phyloP scores from a whole-genome alignment of 768 basidiomycete genomes.

The Pholiota molesta region DNA sequence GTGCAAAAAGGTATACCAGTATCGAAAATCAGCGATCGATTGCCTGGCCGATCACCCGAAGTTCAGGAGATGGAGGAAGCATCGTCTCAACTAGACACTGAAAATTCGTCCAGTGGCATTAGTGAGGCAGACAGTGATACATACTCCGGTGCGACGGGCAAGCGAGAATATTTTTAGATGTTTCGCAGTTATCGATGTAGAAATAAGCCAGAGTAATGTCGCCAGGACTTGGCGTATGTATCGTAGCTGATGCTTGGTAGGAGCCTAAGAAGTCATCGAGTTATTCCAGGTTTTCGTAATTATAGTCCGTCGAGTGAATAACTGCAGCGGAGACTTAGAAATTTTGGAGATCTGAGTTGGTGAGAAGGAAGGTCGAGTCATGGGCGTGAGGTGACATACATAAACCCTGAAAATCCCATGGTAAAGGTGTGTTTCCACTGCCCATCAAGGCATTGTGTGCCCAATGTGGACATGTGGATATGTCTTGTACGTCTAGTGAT shows the following conservation, averaged over 20 bases:
- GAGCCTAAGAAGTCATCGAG: slow-evolving; percentile 1
- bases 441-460: neutral
- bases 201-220: slow-evolving; percentile 4
- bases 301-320: neutral
- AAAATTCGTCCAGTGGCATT: neutral
- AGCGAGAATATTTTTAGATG: slow-evolving; percentile 6
- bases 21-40: neutral
- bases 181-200: slow-evolving; percentile 5
- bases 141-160: slow-evolving; percentile 3
- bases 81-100: neutral
- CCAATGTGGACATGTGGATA: slow-evolving; percentile 2
- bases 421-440: neutral
- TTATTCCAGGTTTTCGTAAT: neutral
- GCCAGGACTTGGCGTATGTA: neutral
- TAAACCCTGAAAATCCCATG: slow-evolving; percentile 1
- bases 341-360: neutral
- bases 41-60: slow-evolving; percentile 7
- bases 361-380: neutral
- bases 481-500: neutral
- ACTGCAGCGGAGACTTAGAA: neutral
- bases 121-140: slow-evolving; percentile 1
- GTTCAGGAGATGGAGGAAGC: slow-evolving; percentile 2
- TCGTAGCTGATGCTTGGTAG: neutral
- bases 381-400: neutral
- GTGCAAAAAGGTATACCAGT: neutral